Evolutionary conservation across 192 early-diverging fungal genomes (phyloP), one percentile per base, ranked within the genome.

Genomic region (Mortierella hygrophila): DNA sequence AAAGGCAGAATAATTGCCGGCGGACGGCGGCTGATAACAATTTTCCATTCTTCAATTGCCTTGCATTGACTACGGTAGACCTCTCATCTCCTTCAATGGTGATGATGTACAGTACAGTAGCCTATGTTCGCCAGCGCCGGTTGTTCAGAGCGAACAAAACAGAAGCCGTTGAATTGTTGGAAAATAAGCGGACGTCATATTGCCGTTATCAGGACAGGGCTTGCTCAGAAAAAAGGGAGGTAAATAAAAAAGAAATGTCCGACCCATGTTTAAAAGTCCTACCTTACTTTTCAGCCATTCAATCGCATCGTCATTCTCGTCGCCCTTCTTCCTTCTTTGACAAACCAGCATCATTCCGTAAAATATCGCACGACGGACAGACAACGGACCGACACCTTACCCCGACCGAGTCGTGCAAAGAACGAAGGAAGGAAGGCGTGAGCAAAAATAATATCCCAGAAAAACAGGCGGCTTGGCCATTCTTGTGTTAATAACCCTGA

Each of bases 121-220:
- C n/a, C n/a, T n/a, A n/a, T n/a, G n/a, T n/a, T n/a, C 15, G 15
- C 49, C 5, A 52, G 18, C 18, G 49, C 49, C 49, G 18, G 38
- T 3, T 40, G 38, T 5, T 5, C 38, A 40, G 38, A 40, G 38
- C 38, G 38, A 40, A 40, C 38, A 46, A 11, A 3, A 46, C 44
- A 13, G 44, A 1, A 15, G 44, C 13, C 13, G 2, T 15, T 46
- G 42, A 49, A 16, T 49, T 1, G 13, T 18, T 1, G 18, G 16
- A 18, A 49, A 15, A 49, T 18, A 57, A 60, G n/a, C 18, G 10
- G 8, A 60, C 55, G 55, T 60, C 55, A 60, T 60, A 26, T 26
- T 18, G 6, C 75, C 72, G 73, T 81, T 81, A 81, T 81, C 79
- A 75, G 32, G 72, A 81, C 65, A 81, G 79, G 79, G 57, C 18